Conservation (phyloP, 1,284 basidiomycete genomes). For the Sporisorium scitamineum region DNA sequence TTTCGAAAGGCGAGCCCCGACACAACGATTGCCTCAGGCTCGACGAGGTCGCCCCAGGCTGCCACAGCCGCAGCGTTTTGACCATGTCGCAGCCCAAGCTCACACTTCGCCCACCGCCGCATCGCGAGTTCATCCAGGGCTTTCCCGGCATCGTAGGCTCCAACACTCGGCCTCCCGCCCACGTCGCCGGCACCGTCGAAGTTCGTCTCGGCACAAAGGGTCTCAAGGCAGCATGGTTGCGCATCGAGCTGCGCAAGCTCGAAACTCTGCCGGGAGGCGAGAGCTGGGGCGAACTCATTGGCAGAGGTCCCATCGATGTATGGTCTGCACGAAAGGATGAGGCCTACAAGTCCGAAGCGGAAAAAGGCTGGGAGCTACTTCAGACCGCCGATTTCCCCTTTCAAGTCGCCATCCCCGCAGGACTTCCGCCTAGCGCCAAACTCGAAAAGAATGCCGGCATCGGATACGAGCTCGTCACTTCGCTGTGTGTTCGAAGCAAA, state of each 20-base stretch:
- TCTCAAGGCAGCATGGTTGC: conserved; percentile 64
- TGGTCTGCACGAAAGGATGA: conserved; percentile 55
- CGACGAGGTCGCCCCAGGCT: background rate
- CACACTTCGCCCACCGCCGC: conserved; percentile 60
- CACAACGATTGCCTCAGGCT: background rate
- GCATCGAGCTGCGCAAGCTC: conserved; percentile 67
- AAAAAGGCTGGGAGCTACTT: conserved; percentile 53
- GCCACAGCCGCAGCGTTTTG: conserved; percentile 11
- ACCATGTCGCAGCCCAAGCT: conserved; percentile 55
- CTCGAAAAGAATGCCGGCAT: conserved; percentile 65
- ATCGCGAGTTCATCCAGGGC: conserved; percentile 64
- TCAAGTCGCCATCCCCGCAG: conserved; percentile 61
- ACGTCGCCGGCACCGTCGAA: conserved; percentile 63
- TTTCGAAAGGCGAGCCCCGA: background rate
- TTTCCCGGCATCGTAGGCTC: conserved; percentile 64
- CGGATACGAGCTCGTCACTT: conserved; percentile 65
- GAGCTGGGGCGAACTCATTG: conserved; percentile 67
- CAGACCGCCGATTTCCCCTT: conserved; percentile 62
- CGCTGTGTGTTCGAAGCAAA: conserved; percentile 58
- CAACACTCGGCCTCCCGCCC: conserved; percentile 56
- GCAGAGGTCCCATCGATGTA: conserved; percentile 63
- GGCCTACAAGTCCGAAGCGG: conserved; percentile 44
- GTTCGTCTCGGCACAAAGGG: conserved; percentile 61
- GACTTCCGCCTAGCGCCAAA: conserved; percentile 61
- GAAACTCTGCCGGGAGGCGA: conserved; percentile 64